phyloP scores from a whole-genome alignment of 2,329 filamentous ascomycete genomes.

The Aspergillus sergii region DNA sequence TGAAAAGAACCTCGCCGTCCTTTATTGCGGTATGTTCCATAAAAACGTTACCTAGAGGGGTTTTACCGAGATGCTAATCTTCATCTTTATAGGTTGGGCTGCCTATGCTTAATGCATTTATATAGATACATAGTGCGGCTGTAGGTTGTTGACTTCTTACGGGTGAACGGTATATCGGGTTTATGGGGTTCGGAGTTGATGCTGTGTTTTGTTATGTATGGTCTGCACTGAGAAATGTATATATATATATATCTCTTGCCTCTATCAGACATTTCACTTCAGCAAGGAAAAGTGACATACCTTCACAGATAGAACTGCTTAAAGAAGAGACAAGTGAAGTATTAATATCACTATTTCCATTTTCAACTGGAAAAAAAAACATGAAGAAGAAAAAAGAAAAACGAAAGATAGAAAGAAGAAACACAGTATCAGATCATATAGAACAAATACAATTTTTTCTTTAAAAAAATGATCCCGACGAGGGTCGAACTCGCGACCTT shows the following conservation, averaged over 20 bases:
- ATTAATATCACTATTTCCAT: neutral
- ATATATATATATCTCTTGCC: neutral
- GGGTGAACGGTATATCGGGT: neutral
- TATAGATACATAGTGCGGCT: neutral
- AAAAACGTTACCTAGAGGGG: neutral
- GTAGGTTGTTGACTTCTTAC: neutral
- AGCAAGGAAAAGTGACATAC: no score
- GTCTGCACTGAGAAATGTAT: neutral
- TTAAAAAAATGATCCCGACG: neutral
- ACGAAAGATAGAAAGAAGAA: no score
- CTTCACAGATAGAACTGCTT: neutral
- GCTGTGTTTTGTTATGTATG: neutral
- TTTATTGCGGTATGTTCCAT: slow-evolving; percentile 71
- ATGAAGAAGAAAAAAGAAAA: no score
- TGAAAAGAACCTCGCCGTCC: slow-evolving; percentile 84
- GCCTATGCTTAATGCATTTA: slow-evolving; percentile 46
- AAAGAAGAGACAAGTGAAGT: neutral
- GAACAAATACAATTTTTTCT: no score
- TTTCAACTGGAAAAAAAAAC: neutral
- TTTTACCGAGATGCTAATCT: neutral
- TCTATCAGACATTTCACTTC: neutral
- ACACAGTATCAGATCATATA: no score
- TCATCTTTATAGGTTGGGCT: slow-evolving; percentile 49
- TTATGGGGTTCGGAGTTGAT: neutral
- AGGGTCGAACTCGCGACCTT: slow-evolving; percentile 5